Evolutionary conservation across 2,329 filamentous ascomycete species (phyloP).

Genomic region (Calonectria crousiana): DNA sequence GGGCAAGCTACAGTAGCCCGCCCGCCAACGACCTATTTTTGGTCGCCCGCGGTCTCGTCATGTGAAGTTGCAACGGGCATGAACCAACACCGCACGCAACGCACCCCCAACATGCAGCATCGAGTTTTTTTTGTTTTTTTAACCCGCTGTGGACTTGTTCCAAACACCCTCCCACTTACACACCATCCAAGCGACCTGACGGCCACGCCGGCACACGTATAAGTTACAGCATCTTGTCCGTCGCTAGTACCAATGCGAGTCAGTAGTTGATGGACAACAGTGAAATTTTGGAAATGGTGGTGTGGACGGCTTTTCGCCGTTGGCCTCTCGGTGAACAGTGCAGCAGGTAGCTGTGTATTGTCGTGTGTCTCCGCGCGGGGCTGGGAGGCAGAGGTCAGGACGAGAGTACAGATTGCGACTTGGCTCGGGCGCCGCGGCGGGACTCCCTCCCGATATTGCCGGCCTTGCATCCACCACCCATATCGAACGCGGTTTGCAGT

Average conservation of each 20-base stretch:
- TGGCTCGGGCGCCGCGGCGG: slow-evolving; percentile 31
- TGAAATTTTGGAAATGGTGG: slow-evolving; percentile 34
- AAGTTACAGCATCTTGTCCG: background rate
- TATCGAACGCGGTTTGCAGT: slow-evolving; percentile 1
- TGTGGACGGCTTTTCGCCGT: slow-evolving; percentile 36
- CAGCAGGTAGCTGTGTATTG: slow-evolving; percentile 28
- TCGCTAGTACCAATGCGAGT: slow-evolving; percentile 32
- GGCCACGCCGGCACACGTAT: slow-evolving; percentile 21
- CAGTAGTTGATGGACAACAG: slow-evolving; percentile 34
- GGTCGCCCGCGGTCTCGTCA: slow-evolving; percentile 19
- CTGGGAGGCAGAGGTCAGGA: slow-evolving; percentile 37
- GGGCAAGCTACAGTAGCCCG: slow-evolving; percentile 12
- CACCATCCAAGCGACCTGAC: slow-evolving; percentile 3
- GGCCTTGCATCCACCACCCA: slow-evolving; percentile 6
- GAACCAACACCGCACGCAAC: slow-evolving; percentile 16
- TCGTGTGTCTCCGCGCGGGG: slow-evolving; percentile 28
- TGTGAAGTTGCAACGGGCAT: slow-evolving; percentile 32
- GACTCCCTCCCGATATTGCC: slow-evolving; percentile 33
- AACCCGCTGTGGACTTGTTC: background rate
- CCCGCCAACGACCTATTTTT: slow-evolving; percentile 30
- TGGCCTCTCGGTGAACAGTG: slow-evolving; percentile 40
- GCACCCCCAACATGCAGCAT: slow-evolving; percentile 26
- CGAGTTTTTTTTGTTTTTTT: background rate
- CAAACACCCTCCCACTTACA: slow-evolving; percentile 24
- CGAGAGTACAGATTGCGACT: slow-evolving; percentile 11